A percentile compares a stretch with the other conserved stretches of the same genome.
phyloP scores from a whole-genome alignment of 176 grass and related monocot species.

The Rhynchospora breviuscula region DNA sequence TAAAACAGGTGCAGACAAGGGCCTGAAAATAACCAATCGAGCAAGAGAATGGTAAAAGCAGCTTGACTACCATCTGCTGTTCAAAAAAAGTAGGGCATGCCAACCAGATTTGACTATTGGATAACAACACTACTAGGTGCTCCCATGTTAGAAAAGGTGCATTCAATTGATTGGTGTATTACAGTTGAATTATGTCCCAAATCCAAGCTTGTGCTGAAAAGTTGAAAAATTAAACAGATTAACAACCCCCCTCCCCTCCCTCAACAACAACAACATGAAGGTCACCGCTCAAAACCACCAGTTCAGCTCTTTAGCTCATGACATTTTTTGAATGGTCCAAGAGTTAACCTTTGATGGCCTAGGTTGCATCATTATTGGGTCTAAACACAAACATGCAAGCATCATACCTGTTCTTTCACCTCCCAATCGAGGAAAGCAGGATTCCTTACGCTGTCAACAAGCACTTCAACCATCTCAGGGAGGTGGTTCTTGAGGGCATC shows the following conservation, averaged over 20 bases:
- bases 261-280: background rate
- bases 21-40: background rate
- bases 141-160: background rate
- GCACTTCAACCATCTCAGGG: constrained; percentile 94
- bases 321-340: background rate
- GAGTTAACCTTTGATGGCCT: background rate
- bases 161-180: background rate
- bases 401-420: constrained; percentile 84
- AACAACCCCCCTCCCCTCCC: background rate
- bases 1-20: background rate
- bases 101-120: background rate
- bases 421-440: constrained; percentile 91
- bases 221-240: background rate
- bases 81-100: background rate
- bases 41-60: background rate
- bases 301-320: background rate
- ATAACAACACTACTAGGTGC: background rate
- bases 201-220: background rate
- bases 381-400: background rate
- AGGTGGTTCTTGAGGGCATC: constrained; percentile 72
- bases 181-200: background rate
- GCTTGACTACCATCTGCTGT: background rate
- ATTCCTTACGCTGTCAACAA: constrained; percentile 79
- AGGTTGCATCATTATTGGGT: background rate
- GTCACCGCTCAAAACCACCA: background rate